Percentiles rank a stretch among this genome's conserved stretches.
Evolutionary conservation across 140 eudicot genomes (phyloP).

Genomic region (Stevia rebaudiana): DNA sequence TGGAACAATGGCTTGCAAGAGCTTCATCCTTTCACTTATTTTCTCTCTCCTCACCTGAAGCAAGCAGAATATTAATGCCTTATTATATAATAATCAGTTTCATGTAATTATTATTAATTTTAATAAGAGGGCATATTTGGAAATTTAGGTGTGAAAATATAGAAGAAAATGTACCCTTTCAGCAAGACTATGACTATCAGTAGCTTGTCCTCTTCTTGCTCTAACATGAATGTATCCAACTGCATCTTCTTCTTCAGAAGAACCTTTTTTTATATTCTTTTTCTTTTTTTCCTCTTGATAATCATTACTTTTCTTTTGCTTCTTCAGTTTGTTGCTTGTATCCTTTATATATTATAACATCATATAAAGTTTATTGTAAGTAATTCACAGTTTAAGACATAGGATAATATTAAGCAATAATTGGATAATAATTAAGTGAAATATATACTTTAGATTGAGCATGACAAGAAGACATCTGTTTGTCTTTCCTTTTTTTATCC

Average conservation of each 20-base stretch:
- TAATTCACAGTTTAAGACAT: not conserved
- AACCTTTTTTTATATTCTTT: slow-evolving; percentile 20
- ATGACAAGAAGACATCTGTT: slow-evolving; percentile 35
- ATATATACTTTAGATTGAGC: slow-evolving; percentile 60
- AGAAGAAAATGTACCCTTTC: slow-evolving; percentile 60
- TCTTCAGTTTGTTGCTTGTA: slow-evolving; percentile 36
- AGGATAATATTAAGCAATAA: not conserved
- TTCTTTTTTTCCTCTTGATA: slow-evolving; percentile 34
- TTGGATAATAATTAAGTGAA: not conserved
- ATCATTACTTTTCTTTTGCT: slow-evolving; percentile 42
- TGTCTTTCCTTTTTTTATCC: slow-evolving; percentile 57
- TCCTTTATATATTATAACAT: slow-evolving; percentile 18
- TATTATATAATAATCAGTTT: not conserved
- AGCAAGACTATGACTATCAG: slow-evolving; percentile 93
- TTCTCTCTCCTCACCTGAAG: slow-evolving; percentile 35
- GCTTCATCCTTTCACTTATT: slow-evolving; percentile 85
- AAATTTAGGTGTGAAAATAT: slow-evolving; percentile 10
- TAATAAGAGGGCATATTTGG: slow-evolving; percentile 15
- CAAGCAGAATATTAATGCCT: not conserved
- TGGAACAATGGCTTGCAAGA: slow-evolving; percentile 74
- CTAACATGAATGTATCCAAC: slow-evolving; percentile 76
- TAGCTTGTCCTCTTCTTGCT: slow-evolving; percentile 95
- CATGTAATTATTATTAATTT: not conserved
- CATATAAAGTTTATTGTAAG: not conserved
- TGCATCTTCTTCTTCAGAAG: slow-evolving; percentile 27